Percentiles rank a stretch among this genome's conserved stretches.
Conservation (phyloP, 1,284 basidiomycete species). For the Microbotryum saponariae region DNA sequence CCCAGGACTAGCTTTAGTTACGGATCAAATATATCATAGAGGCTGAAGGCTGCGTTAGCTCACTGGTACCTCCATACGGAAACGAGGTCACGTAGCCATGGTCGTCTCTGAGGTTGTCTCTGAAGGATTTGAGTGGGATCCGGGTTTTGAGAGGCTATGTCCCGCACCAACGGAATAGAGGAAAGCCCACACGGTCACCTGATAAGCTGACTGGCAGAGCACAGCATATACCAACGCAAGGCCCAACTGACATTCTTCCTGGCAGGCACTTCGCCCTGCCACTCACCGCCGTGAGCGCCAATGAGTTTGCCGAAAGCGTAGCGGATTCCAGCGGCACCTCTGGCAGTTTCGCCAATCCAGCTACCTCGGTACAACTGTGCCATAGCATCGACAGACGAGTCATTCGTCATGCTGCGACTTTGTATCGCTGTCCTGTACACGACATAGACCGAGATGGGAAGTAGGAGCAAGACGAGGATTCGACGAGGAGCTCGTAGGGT, state of each 20-base stretch:
- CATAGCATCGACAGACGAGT: no score
- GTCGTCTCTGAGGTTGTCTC: constrained; percentile 15
- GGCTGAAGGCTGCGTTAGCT: neutral
- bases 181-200: neutral
- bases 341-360: no score
- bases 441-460: no score
- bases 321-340: neutral
- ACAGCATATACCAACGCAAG: no score
- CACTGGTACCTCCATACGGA: constrained; percentile 28
- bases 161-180: no score
- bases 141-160: constrained; percentile 16
- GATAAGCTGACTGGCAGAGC: neutral
- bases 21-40: neutral
- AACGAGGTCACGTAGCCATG: constrained; percentile 29
- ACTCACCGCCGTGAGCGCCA: neutral
- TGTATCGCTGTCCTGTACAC: no score
- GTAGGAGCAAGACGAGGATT: no score
- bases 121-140: constrained; percentile 26
- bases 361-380: no score
- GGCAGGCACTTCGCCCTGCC: constrained; percentile 7
- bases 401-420: no score
- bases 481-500: no score
- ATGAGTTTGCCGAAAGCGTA: neutral
- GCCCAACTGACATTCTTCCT: constrained; percentile 9
- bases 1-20: neutral